These are phyloP conservation scores for Stephania yunnanensis DNA, from an alignment of 164 flowering plant species.

Conservation along the genomic window DNA sequence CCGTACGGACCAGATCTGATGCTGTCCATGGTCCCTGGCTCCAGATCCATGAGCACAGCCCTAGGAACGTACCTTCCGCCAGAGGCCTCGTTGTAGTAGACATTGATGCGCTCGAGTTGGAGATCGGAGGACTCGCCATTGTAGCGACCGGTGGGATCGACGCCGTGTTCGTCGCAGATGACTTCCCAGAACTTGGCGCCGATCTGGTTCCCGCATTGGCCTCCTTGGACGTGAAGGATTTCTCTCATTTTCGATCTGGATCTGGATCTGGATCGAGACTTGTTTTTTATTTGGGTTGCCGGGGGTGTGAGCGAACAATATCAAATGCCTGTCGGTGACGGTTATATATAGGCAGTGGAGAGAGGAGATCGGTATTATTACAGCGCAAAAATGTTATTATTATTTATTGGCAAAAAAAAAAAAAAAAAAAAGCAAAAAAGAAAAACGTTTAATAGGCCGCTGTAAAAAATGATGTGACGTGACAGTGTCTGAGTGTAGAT, in stretches of 20 bases:
- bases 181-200: conserved; percentile 33
- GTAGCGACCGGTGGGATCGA: conserved; percentile 25
- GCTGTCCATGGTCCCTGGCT: conserved; percentile 38
- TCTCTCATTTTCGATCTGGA: conserved; percentile 21
- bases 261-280: not conserved
- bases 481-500: no score
- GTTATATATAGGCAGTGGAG: not conserved
- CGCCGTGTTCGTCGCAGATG: conserved; percentile 26
- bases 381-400: not conserved
- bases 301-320: no score
- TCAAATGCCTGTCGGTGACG: not conserved
- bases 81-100: conserved; percentile 29
- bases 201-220: conserved; percentile 31
- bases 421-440: no score
- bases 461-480: no score
- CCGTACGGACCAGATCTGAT: conserved; percentile 28
- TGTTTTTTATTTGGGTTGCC: no score
- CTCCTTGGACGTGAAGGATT: conserved; percentile 28
- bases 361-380: not conserved
- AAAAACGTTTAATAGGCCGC: not conserved
- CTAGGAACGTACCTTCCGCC: conserved; percentile 32
- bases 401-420: not conserved
- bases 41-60: conserved; percentile 37
- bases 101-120: conserved; percentile 32
- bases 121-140: conserved; percentile 22